Conservation (phyloP, 1,284 basidiomycete species). For the Peniophora sp. region DNA sequence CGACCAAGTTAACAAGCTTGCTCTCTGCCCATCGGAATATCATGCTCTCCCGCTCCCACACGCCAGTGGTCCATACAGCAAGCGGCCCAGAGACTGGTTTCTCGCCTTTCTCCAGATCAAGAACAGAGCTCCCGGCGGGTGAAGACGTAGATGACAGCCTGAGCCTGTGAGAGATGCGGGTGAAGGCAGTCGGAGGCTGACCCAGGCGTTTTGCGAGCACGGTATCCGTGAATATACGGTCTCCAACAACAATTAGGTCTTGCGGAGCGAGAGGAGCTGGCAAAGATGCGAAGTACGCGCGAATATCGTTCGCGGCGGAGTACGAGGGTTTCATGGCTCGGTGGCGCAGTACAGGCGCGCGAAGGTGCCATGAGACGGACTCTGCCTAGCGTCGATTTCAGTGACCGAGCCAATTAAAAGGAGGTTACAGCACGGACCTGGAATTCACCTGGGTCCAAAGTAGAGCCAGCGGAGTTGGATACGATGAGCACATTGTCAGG, state of each 20-base stretch:
- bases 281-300: slow-evolving; percentile 55
- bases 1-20: slow-evolving; percentile 35
- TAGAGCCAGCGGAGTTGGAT: slow-evolving; percentile 88
- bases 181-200: slow-evolving; percentile 11
- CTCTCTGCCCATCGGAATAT: slow-evolving; percentile 52
- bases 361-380: slow-evolving; percentile 70
- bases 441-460: slow-evolving; percentile 69
- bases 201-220: slow-evolving; percentile 76
- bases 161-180: slow-evolving; percentile 1
- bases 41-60: slow-evolving; percentile 61
- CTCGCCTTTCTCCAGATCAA: background rate
- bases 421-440: slow-evolving; percentile 44
- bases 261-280: slow-evolving; percentile 42
- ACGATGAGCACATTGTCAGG: slow-evolving; percentile 81
- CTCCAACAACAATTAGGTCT: slow-evolving; percentile 78
- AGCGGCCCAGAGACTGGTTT: slow-evolving; percentile 35
- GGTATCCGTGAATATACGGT: slow-evolving; percentile 87
- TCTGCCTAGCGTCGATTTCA: slow-evolving; percentile 57
- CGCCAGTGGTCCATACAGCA: slow-evolving; percentile 57
- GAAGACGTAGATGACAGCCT: slow-evolving; percentile 6
- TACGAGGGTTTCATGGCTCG: slow-evolving; percentile 68
- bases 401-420: background rate
- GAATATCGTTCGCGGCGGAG: slow-evolving; percentile 63
- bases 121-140: background rate
- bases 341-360: slow-evolving; percentile 81